phyloP scores from a whole-genome alignment of 2,329 filamentous ascomycete genomes.

The Ophiostoma populinum region DNA sequence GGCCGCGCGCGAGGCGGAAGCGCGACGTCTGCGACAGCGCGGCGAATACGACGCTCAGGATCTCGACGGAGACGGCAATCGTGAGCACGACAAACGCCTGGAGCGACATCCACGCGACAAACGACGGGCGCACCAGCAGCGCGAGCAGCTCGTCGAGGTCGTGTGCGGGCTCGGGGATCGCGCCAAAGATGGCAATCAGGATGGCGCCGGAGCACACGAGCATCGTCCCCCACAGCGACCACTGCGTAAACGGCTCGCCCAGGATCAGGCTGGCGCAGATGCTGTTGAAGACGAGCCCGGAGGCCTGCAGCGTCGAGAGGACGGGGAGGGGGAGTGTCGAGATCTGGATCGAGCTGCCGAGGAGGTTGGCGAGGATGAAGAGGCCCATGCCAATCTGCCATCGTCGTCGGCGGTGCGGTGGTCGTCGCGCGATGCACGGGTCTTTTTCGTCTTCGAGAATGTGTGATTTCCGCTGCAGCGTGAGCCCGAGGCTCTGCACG shows the following conservation, averaged over 20 bases:
- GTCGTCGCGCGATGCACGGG: conserved; percentile 58
- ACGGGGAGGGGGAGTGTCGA: conserved; percentile 89
- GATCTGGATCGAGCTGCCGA: conserved; percentile 94
- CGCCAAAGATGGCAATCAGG: conserved; percentile 83
- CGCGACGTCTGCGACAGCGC: conserved; percentile 36
- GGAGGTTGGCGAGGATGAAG: conserved; percentile 86
- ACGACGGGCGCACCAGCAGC: conserved; percentile 55
- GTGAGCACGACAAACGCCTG: conserved; percentile 56
- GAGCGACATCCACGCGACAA: conserved; percentile 75
- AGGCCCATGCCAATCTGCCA: conserved; percentile 98
- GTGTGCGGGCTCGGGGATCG: conserved; percentile 84
- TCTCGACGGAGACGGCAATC: conserved; percentile 46
- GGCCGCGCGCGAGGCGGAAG: conserved; percentile 50
- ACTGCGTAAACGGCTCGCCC: conserved; percentile 81
- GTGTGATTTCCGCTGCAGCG: conserved; percentile 93
- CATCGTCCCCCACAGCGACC: conserved; percentile 78
- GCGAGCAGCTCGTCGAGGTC: conserved; percentile 64
- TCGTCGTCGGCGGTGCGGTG: conserved; percentile 74
- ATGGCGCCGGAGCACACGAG: conserved; percentile 80
- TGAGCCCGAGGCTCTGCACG: conserved; percentile 86
- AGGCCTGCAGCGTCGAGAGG: conserved; percentile 85
- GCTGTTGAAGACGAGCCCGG: conserved; percentile 94
- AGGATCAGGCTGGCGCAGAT: conserved; percentile 90
- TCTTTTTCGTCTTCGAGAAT: conserved; percentile 92
- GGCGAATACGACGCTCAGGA: conserved; percentile 24